Evolutionary conservation across 2,329 filamentous ascomycete species (phyloP).

Genomic region (Microdochium bolleyi): DNA sequence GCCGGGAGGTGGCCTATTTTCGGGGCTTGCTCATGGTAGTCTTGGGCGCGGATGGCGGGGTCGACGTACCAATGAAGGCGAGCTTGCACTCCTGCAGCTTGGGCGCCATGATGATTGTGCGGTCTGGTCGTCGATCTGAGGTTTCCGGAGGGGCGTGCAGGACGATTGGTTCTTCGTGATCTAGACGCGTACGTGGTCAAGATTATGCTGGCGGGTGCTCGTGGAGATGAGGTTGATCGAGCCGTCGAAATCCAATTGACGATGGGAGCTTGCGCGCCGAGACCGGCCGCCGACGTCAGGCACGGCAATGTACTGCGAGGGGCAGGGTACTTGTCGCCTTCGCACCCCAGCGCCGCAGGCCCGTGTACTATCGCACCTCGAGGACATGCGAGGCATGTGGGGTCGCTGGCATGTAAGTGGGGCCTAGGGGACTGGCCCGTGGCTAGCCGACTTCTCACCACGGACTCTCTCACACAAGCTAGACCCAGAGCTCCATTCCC

Average conservation of each 20-base stretch:
- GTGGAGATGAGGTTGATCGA: background rate
- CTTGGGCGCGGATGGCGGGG: background rate
- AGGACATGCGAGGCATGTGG: background rate
- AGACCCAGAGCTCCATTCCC: too few species aligned
- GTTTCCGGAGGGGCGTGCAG: too few species aligned
- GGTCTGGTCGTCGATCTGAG: background rate
- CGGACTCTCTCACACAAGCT: too few species aligned
- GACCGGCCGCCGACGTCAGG: background rate
- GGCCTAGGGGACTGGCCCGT: background rate
- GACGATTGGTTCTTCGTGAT: too few species aligned
- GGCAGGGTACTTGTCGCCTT: background rate
- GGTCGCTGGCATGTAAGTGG: background rate
- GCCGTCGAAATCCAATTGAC: background rate
- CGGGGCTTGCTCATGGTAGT: too few species aligned
- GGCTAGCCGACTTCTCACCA: background rate
- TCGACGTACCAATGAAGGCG: constrained; percentile 14
- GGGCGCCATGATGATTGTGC: constrained; percentile 11
- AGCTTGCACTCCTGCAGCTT: constrained; percentile 18
- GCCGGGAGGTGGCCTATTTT: too few species aligned
- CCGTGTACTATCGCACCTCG: background rate
- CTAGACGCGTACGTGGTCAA: too few species aligned
- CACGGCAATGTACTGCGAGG: background rate
- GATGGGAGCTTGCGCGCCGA: background rate
- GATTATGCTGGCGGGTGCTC: too few species aligned
- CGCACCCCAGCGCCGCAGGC: background rate